These are phyloP conservation scores for Phytopythium aichiense DNA, from an alignment of 352 stramenopile species.

Conservation along the genomic window DNA sequence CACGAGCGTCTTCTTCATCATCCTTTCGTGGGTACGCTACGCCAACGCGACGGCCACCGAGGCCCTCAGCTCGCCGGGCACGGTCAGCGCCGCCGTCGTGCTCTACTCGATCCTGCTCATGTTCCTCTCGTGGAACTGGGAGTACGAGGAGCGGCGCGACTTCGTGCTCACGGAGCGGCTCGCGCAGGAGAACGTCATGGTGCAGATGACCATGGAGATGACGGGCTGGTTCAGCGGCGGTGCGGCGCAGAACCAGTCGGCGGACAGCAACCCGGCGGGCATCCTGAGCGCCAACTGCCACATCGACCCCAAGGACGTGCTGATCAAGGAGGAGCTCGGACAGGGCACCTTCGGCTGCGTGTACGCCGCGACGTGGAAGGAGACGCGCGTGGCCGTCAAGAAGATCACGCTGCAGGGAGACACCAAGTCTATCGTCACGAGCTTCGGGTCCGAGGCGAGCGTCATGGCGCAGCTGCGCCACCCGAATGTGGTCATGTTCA, in stretches of 20 bases:
- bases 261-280: constrained; percentile 34
- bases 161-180: constrained; percentile 78
- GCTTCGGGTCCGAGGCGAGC: constrained; percentile 74
- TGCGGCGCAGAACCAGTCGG: constrained; percentile 44
- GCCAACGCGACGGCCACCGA: constrained; percentile 20
- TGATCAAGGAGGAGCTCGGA: constrained; percentile 75
- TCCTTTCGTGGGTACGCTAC: constrained; percentile 69
- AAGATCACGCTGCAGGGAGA: constrained; percentile 81
- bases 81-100: constrained; percentile 63
- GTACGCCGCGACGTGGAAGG: constrained; percentile 76
- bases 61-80: constrained; percentile 58
- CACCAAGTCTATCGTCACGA: constrained; percentile 79
- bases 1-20: constrained; percentile 75
- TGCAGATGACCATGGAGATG: constrained; percentile 89
- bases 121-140: constrained; percentile 85
- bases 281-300: constrained; percentile 80
- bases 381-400: constrained; percentile 79
- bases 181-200: constrained; percentile 83
- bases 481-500: constrained; percentile 89
- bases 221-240: constrained; percentile 83
- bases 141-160: constrained; percentile 84
- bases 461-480: constrained; percentile 83
- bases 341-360: constrained; percentile 75
- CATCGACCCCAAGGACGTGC: constrained; percentile 80
- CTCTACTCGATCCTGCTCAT: constrained; percentile 77